These are phyloP conservation scores for Xylaria bambusicola DNA, from an alignment of 495 filamentous ascomycete species.

Conservation along the genomic window DNA sequence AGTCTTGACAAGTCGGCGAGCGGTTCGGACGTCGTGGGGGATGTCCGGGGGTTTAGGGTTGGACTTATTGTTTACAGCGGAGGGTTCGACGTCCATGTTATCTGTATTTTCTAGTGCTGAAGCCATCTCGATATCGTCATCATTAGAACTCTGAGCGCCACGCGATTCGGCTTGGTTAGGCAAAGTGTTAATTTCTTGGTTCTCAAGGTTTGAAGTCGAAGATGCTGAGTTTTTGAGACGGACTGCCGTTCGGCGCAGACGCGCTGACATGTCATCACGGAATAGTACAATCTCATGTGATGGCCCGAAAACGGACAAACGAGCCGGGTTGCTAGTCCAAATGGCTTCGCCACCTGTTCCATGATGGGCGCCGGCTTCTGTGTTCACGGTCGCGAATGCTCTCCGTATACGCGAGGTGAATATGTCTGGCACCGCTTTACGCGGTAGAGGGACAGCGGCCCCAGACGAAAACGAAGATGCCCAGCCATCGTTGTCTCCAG, in stretches of 20 bases:
- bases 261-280: constrained; percentile 78
- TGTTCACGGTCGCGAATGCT: constrained; percentile 74
- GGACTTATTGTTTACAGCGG: constrained; percentile 7
- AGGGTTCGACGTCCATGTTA: constrained; percentile 51
- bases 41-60: constrained; percentile 25
- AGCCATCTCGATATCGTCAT: constrained; percentile 40
- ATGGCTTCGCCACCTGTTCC: constrained; percentile 64
- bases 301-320: constrained; percentile 80
- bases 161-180: constrained; percentile 13
- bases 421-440: constrained; percentile 74
- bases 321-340: constrained; percentile 85
- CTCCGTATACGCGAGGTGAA: constrained; percentile 83
- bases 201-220: constrained; percentile 31
- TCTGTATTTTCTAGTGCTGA: constrained; percentile 29
- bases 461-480: constrained; percentile 79
- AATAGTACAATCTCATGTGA: constrained; percentile 83
- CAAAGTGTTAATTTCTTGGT: constrained; percentile 29
- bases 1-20: constrained; percentile 87
- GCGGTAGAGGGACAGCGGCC: constrained; percentile 72
- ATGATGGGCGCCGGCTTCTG: constrained; percentile 35
- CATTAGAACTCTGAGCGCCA: constrained; percentile 16
- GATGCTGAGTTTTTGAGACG: constrained; percentile 47
- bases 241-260: constrained; percentile 74
- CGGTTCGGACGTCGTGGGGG: constrained; percentile 56
- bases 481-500: constrained; percentile 97